Evolutionary conservation across 2,329 filamentous ascomycete genomes (phyloP).

Genomic region (Mycocentrospora acerina): DNA sequence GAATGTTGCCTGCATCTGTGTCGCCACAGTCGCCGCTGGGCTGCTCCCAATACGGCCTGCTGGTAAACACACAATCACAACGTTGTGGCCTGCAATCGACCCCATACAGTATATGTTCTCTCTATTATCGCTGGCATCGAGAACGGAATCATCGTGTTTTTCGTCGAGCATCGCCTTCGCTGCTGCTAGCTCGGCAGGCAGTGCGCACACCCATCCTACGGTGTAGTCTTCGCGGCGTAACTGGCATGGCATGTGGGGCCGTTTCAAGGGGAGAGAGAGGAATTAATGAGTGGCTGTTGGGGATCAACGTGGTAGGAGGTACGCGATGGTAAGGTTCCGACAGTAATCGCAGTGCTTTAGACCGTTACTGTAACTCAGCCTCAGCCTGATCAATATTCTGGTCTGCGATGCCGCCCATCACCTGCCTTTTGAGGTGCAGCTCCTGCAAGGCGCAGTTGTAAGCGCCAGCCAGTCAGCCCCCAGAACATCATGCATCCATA

Average conservation of each 20-base stretch:
- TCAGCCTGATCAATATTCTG: neutral
- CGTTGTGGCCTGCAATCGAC: conserved; percentile 3
- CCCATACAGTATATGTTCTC: conserved; percentile 4
- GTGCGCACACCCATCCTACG: conserved; percentile 17
- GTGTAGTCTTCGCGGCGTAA: conserved; percentile 12
- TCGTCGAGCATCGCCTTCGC: conserved; percentile 7
- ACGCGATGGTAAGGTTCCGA: neutral
- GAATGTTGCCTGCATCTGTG: conserved; percentile 32
- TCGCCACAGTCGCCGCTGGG: conserved; percentile 30
- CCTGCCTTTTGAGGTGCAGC: neutral
- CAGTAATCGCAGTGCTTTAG: too few relatives aligned
- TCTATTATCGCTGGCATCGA: neutral
- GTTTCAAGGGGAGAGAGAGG: neutral
- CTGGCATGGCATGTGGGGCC: conserved; percentile 4
- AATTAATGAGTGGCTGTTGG: neutral
- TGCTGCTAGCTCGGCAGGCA: conserved; percentile 13
- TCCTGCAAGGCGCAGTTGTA: too few relatives aligned
- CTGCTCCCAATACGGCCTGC: conserved; percentile 24
- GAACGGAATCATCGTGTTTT: neutral
- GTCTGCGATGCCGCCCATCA: neutral
- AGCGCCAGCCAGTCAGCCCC: too few relatives aligned
- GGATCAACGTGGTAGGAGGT: neutral
- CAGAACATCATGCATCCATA: too few relatives aligned
- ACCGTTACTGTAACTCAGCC: neutral
- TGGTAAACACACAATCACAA: conserved; percentile 1